A percentile compares a stretch with the other conserved stretches of the same genome.
These are phyloP conservation scores for Botryosphaeria agaves DNA, from an alignment of 2,329 filamentous ascomycete species.

Conservation along the genomic window DNA sequence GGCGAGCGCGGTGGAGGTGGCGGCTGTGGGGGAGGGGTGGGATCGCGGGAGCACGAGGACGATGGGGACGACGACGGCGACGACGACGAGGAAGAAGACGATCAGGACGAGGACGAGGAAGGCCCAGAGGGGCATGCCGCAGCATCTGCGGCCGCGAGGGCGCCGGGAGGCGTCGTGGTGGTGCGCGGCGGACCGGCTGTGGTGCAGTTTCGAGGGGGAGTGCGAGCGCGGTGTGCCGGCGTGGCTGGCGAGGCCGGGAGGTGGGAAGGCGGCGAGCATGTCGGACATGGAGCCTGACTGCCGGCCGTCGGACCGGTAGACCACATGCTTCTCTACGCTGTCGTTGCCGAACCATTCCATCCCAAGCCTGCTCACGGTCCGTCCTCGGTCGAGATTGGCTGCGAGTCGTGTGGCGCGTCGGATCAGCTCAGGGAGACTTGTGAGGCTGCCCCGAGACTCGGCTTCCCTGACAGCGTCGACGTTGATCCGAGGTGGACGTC, in stretches of 20 bases:
- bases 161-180: not conserved
- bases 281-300: conserved; percentile 41
- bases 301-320: conserved; percentile 11
- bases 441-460: conserved; percentile 74
- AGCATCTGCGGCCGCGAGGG: conserved; percentile 45
- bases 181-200: not conserved
- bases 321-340: conserved; percentile 6
- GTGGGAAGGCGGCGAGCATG: conserved; percentile 48
- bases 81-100: conserved; percentile 54
- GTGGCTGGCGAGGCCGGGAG: conserved; percentile 30
- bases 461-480: conserved; percentile 67
- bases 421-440: conserved; percentile 83
- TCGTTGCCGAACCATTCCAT: conserved; percentile 29
- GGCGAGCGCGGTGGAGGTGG: conserved; percentile 16
- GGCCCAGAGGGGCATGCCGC: conserved; percentile 66
- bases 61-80: conserved; percentile 66
- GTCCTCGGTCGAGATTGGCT: conserved; percentile 73
- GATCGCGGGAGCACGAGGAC: conserved; percentile 37
- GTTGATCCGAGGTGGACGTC: conserved; percentile 54
- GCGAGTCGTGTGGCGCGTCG: conserved; percentile 72
- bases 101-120: conserved; percentile 52
- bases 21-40: conserved; percentile 11
- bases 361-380: conserved; percentile 41
- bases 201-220: conserved; percentile 1
- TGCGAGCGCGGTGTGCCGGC: conserved; percentile 5